These are phyloP conservation scores for Phytophthora macrochlamydospora DNA, from an alignment of 352 stramenopile genomes.

Conservation along the genomic window DNA sequence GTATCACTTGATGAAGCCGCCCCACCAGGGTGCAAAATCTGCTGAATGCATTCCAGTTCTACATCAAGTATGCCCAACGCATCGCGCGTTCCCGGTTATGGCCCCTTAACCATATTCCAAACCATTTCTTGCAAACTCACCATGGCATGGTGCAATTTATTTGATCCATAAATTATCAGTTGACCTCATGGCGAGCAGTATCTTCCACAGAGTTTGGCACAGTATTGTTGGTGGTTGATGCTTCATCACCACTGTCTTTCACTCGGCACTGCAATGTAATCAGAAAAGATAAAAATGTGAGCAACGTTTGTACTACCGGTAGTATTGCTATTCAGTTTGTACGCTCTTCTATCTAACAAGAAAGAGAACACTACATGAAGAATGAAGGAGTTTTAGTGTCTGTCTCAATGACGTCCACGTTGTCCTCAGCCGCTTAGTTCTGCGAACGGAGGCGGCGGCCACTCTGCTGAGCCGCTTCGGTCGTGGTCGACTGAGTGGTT, in stretches of 20 bases:
- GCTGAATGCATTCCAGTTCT: constrained; percentile 7
- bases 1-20: constrained; percentile 14
- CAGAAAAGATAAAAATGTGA: background rate
- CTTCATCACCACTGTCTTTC: no score
- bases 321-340: constrained; percentile 13
- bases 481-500: constrained; percentile 18
- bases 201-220: no score
- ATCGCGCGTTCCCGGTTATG: background rate
- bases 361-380: constrained; percentile 10
- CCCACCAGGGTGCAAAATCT: constrained; percentile 29
- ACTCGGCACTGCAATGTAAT: background rate
- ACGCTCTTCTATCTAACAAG: constrained; percentile 9
- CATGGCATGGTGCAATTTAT: no score
- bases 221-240: no score
- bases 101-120: no score
- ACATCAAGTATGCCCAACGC: background rate
- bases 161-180: no score
- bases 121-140: no score
- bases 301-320: constrained; percentile 1
- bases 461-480: constrained; percentile 31
- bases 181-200: no score
- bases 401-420: constrained; percentile 13
- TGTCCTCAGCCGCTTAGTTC: constrained; percentile 21
- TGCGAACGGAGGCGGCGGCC: constrained; percentile 28
- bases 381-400: constrained; percentile 5